phyloP scores from a whole-genome alignment of 2,329 filamentous ascomycete genomes.

The Chrysosporium queenslandicum region DNA sequence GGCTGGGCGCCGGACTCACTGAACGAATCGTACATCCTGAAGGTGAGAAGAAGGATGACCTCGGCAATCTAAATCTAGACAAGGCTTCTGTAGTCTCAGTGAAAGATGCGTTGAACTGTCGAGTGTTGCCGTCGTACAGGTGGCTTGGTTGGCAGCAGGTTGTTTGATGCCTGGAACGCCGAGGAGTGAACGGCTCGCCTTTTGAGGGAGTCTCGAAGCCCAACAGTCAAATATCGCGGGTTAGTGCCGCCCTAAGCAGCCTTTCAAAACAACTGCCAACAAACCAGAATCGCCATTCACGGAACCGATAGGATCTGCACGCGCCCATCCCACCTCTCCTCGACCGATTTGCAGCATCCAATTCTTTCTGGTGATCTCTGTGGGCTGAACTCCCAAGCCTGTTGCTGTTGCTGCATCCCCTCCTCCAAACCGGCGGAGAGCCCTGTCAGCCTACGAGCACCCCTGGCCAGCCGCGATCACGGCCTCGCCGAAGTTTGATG shows the following conservation, averaged over 20 bases:
- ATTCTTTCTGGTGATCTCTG: background rate
- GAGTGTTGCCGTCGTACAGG: no score
- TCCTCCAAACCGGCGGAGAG: background rate
- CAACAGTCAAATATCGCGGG: background rate
- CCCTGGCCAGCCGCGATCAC: conserved; percentile 6
- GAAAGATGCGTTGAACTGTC: background rate
- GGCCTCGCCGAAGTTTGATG: conserved; percentile 9
- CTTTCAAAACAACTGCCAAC: conserved; percentile 1
- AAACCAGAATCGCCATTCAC: background rate
- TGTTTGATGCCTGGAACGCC: no score
- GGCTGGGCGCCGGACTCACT: conserved; percentile 25
- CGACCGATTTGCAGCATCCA: background rate
- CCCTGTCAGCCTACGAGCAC: background rate
- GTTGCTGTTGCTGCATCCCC: background rate
- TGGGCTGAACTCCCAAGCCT: background rate
- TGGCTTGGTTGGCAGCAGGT: no score
- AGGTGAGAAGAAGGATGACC: no score
- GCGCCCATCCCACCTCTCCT: background rate
- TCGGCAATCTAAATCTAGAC: no score
- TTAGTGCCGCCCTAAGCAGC: conserved; percentile 8
- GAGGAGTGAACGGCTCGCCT: no score
- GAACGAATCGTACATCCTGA: conserved; percentile 38
- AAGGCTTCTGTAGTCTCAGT: background rate
- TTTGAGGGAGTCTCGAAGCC: conserved; percentile 4
- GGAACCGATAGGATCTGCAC: conserved; percentile 1